Evolutionary conservation across 2,329 filamentous ascomycete species (phyloP), one percentile per base, ranked within the genome.

Genomic region (Epichloe festucae): DNA sequence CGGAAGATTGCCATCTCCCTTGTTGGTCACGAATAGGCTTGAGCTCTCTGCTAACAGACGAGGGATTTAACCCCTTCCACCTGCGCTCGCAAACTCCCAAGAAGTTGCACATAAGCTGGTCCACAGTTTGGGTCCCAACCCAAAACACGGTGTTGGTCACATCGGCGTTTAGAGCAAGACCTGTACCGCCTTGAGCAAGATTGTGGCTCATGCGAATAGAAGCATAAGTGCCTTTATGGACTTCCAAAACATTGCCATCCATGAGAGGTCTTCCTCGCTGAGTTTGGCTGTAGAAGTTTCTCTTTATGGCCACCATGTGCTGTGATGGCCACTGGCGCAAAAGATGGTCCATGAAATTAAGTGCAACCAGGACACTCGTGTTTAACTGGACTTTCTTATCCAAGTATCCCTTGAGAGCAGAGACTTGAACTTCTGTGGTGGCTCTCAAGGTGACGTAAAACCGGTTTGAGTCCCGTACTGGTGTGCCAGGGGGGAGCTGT

Each of bases 101-200:
- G 19, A 65, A 67, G 50, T 67, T 62, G 63, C 66, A 60, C 45
- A 60, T 52, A 2, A 77, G 52, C 3, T 67, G 58, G 17, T 70
- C 67, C 4, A 78, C 49, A 1, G 61, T 62, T 45, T 70, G 66
- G 2, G 62, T 56, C 0, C 62, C 66, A 0, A 67, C 75, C 85
- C 87, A 97, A 70, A 98, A 98, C 12, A 86, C 87, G 0, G 88
- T 87, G 63, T 97, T 95, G 52, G 90, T 85, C 34, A 95, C 85
- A 61, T 98, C 91, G 11, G 95, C 81, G 59, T 96, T 97, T 63
- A 98, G 72, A 0, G 86, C 81, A 5, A 97, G 74, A 8, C 79
- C 80, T 27, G 79, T 76, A 35, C 78, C 75, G 1, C 72, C 68
- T 62, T 76, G 62, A n/a, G 54, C 38, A 15, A 64, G 35, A 53